Conservation (phyloP, 2,329 filamentous ascomycete species). For the Orbilia quercus region DNA sequence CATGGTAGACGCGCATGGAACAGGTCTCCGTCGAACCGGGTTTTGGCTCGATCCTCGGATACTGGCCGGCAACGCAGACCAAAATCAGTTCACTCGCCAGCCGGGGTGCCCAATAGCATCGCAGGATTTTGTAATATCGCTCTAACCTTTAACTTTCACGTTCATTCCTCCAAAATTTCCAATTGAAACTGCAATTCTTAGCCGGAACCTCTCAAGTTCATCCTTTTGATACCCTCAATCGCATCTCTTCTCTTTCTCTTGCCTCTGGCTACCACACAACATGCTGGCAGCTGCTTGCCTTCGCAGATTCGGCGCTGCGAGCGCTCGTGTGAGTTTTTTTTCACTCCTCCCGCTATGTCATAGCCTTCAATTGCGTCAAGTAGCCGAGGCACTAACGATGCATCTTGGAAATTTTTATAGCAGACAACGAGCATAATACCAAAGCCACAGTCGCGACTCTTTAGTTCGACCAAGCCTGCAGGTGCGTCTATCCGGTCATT, state of each 20-base stretch:
- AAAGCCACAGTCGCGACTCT: slow-evolving; percentile 76
- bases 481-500: slow-evolving; percentile 68
- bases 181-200: slow-evolving; percentile 10
- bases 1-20: not conserved
- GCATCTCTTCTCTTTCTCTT: slow-evolving; percentile 45
- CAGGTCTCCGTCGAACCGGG: slow-evolving; percentile 46
- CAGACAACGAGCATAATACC: slow-evolving; percentile 70
- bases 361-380: slow-evolving; percentile 28
- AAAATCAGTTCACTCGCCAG: slow-evolving; percentile 34
- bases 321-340: slow-evolving; percentile 57
- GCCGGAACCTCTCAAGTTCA: slow-evolving; percentile 15
- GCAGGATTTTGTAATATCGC: slow-evolving; percentile 56
- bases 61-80: slow-evolving; percentile 54
- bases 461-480: slow-evolving; percentile 85
- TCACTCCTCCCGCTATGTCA: slow-evolving; percentile 29
- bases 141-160: slow-evolving; percentile 39
- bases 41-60: slow-evolving; percentile 52
- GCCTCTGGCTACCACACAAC: slow-evolving; percentile 16
- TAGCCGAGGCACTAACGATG: slow-evolving; percentile 46
- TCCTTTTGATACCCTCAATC: slow-evolving; percentile 57
- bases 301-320: slow-evolving; percentile 51
- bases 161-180: slow-evolving; percentile 21
- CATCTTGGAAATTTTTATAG: slow-evolving; percentile 18
- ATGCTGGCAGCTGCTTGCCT: slow-evolving; percentile 55
- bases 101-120: slow-evolving; percentile 55